phyloP scores from a whole-genome alignment of 2,329 filamentous ascomycete species.

The Cryphonectria radicalis region DNA sequence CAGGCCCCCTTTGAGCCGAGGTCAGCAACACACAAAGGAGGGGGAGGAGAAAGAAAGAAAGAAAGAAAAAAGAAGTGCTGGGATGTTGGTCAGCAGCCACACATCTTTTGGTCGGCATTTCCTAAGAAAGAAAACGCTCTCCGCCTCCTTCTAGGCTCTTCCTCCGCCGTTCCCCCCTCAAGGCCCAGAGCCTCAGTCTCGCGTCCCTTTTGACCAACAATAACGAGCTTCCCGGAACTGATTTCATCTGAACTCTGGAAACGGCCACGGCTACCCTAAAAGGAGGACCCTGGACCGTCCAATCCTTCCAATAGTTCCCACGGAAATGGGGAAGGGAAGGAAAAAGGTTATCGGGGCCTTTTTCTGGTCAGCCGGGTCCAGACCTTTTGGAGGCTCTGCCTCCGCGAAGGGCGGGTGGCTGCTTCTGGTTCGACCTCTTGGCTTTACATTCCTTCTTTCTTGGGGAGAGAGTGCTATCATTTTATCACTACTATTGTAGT shows the following conservation, averaged over 20 bases:
- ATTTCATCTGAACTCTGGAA: neutral
- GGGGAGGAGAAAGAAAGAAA: neutral
- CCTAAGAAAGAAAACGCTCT: neutral
- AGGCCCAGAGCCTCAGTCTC: neutral
- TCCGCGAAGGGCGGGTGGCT: neutral
- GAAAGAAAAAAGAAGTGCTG: neutral
- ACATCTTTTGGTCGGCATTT: neutral
- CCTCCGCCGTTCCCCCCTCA: neutral
- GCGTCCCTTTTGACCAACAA: neutral
- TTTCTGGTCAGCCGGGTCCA: neutral
- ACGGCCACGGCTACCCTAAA: neutral
- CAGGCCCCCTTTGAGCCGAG: neutral
- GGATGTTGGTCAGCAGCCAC: constrained; percentile 2
- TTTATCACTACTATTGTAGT: neutral
- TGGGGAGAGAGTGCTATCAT: neutral
- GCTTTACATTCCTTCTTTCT: neutral
- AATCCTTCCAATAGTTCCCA: neutral
- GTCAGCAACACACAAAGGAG: neutral
- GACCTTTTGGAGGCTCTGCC: neutral
- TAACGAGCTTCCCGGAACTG: neutral
- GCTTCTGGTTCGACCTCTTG: neutral
- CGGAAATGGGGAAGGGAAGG: neutral
- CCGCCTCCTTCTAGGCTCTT: neutral
- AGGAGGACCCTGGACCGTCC: neutral
- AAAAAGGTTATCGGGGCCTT: neutral